These are phyloP conservation scores for Pseudonitzschia delicatissima DNA, from an alignment of 108 stramenopile species.

Conservation along the genomic window DNA sequence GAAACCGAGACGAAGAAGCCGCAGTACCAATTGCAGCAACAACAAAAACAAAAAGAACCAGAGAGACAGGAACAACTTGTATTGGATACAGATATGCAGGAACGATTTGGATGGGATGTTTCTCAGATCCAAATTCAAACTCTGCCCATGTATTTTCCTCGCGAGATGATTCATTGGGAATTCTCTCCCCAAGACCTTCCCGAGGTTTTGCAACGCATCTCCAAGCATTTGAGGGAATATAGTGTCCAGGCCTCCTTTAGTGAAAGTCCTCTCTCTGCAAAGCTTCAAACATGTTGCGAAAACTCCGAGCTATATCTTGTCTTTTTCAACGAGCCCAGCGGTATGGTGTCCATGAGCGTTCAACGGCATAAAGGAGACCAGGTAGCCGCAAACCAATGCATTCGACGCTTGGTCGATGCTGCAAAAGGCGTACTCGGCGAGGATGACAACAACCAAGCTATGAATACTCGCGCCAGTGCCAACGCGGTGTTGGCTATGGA, in stretches of 20 bases:
- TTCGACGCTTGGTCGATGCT: constrained; percentile 11
- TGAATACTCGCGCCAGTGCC: neutral
- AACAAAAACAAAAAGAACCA: neutral
- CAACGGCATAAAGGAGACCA: constrained; percentile 24
- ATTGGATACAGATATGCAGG: neutral
- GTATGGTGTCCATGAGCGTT: constrained; percentile 12
- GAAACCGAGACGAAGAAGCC: neutral
- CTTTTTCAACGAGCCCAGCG: constrained; percentile 4
- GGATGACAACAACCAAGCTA: neutral
- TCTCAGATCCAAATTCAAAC: constrained; percentile 1
- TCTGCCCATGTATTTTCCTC: constrained; percentile 7
- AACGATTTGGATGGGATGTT: neutral
- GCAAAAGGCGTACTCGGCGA: constrained; percentile 5
- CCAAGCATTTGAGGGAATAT: neutral
- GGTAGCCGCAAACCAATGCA: neutral
- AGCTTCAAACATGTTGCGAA: constrained; percentile 3
- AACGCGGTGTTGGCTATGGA: neutral
- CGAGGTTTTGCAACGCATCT: constrained; percentile 1
- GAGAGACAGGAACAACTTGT: neutral
- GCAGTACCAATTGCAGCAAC: neutral
- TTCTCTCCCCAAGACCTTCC: constrained; percentile 1
- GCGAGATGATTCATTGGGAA: constrained; percentile 4
- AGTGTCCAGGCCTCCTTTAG: constrained; percentile 1
- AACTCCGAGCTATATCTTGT: constrained; percentile 12
- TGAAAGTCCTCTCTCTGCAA: constrained; percentile 2